Percentiles rank a stretch among this genome's conserved stretches.
These are phyloP conservation scores for Omphalotus olearius DNA, from an alignment of 1,284 basidiomycete species.

Conservation along the genomic window DNA sequence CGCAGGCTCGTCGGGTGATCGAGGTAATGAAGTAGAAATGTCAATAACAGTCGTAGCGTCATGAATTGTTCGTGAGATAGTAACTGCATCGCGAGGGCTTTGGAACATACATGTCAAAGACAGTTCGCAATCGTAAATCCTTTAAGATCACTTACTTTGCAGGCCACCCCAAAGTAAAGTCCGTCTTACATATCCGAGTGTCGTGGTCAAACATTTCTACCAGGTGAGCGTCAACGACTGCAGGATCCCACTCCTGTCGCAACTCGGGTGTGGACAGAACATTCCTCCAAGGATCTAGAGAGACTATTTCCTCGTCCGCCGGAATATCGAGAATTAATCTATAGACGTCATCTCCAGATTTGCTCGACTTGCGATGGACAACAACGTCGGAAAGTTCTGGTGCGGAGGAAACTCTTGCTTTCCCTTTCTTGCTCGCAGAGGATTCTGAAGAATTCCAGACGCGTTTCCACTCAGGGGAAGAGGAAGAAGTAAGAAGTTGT, in stretches of 20 bases:
- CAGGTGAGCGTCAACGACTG: slow-evolving; percentile 81
- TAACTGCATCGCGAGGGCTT: slow-evolving; percentile 90
- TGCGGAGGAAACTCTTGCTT: slow-evolving; percentile 40
- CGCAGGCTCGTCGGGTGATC: slow-evolving; percentile 87
- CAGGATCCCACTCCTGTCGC: slow-evolving; percentile 87
- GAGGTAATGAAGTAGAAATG: slow-evolving; percentile 93
- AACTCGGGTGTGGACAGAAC: slow-evolving; percentile 84
- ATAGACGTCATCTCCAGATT: slow-evolving; percentile 74
- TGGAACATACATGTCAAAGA: slow-evolving; percentile 16
- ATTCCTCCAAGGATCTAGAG: slow-evolving; percentile 79
- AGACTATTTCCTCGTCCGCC: slow-evolving; percentile 54
- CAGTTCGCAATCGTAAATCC: slow-evolving; percentile 4
- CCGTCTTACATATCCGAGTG: slow-evolving; percentile 85
- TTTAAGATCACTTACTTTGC: slow-evolving; percentile 66
- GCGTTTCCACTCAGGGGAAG: slow-evolving; percentile 68
- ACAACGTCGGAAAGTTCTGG: slow-evolving; percentile 66
- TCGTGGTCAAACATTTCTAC: slow-evolving; percentile 85
- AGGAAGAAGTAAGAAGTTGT: slow-evolving; percentile 54
- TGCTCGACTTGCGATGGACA: slow-evolving; percentile 61
- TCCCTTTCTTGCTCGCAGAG: slow-evolving; percentile 52
- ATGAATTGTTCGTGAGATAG: slow-evolving; percentile 81
- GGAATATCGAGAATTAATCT: slow-evolving; percentile 80
- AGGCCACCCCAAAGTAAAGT: slow-evolving; percentile 94
- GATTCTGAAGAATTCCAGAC: slow-evolving; percentile 45
- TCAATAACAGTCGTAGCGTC: slow-evolving; percentile 85